Percentiles rank a stretch among this genome's conserved stretches.
phyloP scores from a whole-genome alignment of 78 protist species.

The Isochrysis galbana region DNA sequence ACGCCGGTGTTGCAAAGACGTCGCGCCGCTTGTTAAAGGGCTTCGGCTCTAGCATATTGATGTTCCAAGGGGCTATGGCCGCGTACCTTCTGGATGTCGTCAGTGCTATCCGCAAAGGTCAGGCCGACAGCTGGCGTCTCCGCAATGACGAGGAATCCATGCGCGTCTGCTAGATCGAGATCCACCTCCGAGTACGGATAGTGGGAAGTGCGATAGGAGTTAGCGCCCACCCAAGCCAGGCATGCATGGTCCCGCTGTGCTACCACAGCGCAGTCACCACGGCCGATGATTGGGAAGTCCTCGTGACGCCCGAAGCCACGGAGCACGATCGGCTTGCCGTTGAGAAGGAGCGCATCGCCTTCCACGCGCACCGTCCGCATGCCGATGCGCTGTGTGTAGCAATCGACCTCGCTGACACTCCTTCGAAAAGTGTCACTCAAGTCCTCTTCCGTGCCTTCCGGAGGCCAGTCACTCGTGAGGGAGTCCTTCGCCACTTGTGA shows the following conservation, averaged over 20 bases:
- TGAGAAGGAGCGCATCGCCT: not conserved
- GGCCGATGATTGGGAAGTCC: not conserved
- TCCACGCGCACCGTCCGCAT: not conserved
- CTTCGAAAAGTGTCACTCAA: no score
- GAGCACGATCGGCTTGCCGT: not conserved
- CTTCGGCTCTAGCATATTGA: no score
- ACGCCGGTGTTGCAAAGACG: no score
- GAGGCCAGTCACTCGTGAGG: no score
- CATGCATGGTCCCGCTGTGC: not conserved
- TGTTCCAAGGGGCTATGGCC: no score
- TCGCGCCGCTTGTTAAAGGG: no score
- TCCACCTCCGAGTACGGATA: not conserved
- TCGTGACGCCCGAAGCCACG: not conserved
- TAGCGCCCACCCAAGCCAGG: not conserved
- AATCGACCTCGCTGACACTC: no score
- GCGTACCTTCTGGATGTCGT: not conserved
- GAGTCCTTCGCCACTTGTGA: no score
- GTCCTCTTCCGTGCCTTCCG: no score
- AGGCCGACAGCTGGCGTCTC: not conserved
- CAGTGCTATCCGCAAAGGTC: not conserved
- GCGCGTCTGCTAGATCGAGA: not conserved
- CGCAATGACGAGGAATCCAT: not conserved
- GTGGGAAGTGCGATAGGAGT: not conserved
- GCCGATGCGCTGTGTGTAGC: not conserved
- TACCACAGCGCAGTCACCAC: not conserved